These are phyloP conservation scores for Bipolaris bicolor DNA, from an alignment of 2,329 filamentous ascomycete species.

Conservation along the genomic window DNA sequence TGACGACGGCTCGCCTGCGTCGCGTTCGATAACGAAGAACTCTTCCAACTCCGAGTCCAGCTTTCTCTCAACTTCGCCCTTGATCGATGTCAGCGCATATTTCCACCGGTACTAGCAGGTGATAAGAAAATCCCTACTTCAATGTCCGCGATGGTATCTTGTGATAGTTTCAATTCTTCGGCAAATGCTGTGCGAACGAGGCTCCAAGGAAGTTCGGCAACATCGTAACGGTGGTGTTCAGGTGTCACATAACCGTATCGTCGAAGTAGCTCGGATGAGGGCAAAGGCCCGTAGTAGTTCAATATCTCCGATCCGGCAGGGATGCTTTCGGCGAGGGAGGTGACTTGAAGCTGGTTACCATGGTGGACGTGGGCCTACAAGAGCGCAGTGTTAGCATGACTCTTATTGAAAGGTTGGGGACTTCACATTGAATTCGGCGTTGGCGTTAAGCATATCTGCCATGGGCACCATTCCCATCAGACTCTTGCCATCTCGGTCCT, in stretches of 20 bases:
- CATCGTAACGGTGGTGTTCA: slow-evolving; percentile 29
- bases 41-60: slow-evolving; percentile 22
- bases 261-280: slow-evolving; percentile 29
- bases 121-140: slow-evolving; percentile 6
- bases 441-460: slow-evolving; percentile 33
- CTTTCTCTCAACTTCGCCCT: slow-evolving; percentile 5
- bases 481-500: slow-evolving; percentile 30
- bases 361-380: slow-evolving; percentile 32
- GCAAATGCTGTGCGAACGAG: slow-evolving; percentile 18
- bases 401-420: neutral
- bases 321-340: slow-evolving; percentile 1
- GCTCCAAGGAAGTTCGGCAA: slow-evolving; percentile 25
- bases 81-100: neutral
- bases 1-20: slow-evolving; percentile 29
- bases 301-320: slow-evolving; percentile 26
- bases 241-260: slow-evolving; percentile 32
- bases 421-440: slow-evolving; percentile 33
- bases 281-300: slow-evolving; percentile 34
- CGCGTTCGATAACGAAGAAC: slow-evolving; percentile 30
- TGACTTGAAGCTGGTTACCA: slow-evolving; percentile 19
- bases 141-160: slow-evolving; percentile 8
- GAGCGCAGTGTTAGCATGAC: neutral
- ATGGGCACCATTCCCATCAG: slow-evolving; percentile 36
- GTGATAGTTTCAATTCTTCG: slow-evolving; percentile 7
- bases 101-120: neutral